Evolutionary conservation across 257 asterid genomes (phyloP).

Genomic region (Knoxia roxburghii): DNA sequence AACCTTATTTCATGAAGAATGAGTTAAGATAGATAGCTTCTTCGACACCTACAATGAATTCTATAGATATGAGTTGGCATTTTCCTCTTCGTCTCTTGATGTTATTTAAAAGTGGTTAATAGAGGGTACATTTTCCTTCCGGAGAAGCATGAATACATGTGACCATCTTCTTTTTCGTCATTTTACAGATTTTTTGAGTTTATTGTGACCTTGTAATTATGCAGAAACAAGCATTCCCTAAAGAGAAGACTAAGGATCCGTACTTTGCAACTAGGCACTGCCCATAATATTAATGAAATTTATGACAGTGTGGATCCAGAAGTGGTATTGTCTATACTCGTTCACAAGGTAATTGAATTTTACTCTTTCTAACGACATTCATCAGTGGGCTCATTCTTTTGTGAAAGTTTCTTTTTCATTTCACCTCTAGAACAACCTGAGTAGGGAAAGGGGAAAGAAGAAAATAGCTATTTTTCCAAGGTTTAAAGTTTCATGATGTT

Average conservation of each 20-base stretch:
- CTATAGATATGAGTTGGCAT: background rate
- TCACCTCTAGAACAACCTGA: background rate
- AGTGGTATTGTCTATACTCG: constrained; percentile 82
- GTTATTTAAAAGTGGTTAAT: too few species aligned
- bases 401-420: background rate
- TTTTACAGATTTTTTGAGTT: constrained; percentile 1
- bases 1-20: background rate
- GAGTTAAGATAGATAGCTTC: background rate
- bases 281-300: constrained; percentile 69
- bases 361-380: background rate
- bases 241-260: constrained; percentile 90
- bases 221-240: constrained; percentile 72
- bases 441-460: background rate
- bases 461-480: background rate
- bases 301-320: constrained; percentile 91
- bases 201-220: constrained; percentile 17
- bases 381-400: background rate
- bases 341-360: constrained; percentile 68
- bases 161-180: background rate
- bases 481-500: background rate
- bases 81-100: background rate
- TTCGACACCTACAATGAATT: background rate
- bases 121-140: background rate
- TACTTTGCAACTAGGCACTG: constrained; percentile 72
- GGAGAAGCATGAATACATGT: background rate